A percentile compares a stretch with the other conserved stretches of the same genome.
phyloP scores from a whole-genome alignment of 306 rosid genomes.

The Glycyrrhiza uralensis region DNA sequence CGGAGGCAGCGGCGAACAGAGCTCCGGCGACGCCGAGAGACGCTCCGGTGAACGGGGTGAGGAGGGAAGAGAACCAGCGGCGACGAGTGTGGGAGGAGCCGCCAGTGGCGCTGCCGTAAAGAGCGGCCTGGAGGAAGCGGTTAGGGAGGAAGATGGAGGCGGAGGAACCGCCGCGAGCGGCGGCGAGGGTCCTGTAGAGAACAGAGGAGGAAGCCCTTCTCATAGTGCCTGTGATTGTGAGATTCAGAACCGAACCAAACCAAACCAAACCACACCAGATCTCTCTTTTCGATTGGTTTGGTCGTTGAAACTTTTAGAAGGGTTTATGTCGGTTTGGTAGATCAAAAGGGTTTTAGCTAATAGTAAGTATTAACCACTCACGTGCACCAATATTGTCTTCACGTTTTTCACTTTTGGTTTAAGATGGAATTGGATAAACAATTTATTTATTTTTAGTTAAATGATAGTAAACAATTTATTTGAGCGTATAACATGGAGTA shows the following conservation, averaged over 20 bases:
- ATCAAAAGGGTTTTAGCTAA: constrained; percentile 24
- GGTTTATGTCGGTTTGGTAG: constrained; percentile 20
- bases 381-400: neutral
- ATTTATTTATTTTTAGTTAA: too few species aligned
- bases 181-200: constrained; percentile 54
- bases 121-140: constrained; percentile 53
- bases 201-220: constrained; percentile 54
- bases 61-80: constrained; percentile 41
- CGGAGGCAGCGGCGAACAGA: constrained; percentile 36
- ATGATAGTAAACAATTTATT: too few species aligned
- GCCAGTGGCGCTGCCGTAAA: constrained; percentile 39
- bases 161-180: constrained; percentile 35
- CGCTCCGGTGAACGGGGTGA: constrained; percentile 28
- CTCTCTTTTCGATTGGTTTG: neutral
- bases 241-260: constrained; percentile 12
- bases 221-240: constrained; percentile 34
- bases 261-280: neutral
- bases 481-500: too few species aligned
- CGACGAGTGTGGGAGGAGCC: constrained; percentile 20
- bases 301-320: neutral
- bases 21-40: constrained; percentile 63
- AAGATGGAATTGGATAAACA: too few species aligned
- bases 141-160: constrained; percentile 24
- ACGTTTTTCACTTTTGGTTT: neutral
- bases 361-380: neutral